These are phyloP conservation scores for Colletotrichum sp. DNA, from an alignment of 2,329 filamentous ascomycete genomes.

Conservation along the genomic window DNA sequence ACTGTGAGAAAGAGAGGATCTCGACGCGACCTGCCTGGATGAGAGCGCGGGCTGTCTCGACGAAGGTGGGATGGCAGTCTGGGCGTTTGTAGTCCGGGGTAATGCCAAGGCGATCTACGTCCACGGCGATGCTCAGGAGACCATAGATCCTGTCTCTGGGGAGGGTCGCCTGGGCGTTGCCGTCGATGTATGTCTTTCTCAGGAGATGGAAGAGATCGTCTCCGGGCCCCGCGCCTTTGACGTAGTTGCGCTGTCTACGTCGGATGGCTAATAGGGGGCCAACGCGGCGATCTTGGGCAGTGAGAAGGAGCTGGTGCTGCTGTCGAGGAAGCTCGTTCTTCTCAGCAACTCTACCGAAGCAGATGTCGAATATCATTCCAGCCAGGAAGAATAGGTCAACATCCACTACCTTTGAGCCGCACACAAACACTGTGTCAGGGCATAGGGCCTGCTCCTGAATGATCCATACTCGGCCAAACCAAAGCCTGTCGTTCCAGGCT, in stretches of 20 bases:
- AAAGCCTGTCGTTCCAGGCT: constrained; percentile 19
- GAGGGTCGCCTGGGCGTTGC: constrained; percentile 20
- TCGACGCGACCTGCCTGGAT: constrained; percentile 1
- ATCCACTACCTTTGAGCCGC: constrained; percentile 27
- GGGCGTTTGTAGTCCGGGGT: background rate
- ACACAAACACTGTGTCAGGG: constrained; percentile 26
- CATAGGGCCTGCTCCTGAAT: constrained; percentile 33
- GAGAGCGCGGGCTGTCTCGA: background rate
- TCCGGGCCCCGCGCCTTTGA: constrained; percentile 21
- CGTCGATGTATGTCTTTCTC: constrained; percentile 22
- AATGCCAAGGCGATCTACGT: background rate
- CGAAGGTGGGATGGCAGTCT: background rate
- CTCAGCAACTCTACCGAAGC: background rate
- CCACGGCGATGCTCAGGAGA: constrained; percentile 25
- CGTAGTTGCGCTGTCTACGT: background rate
- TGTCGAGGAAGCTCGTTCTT: background rate
- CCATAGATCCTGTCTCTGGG: constrained; percentile 27
- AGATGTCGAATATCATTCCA: constrained; percentile 20
- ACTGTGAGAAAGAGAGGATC: constrained; percentile 9
- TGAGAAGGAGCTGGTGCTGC: background rate
- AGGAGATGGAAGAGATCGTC: constrained; percentile 22
- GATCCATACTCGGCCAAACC: constrained; percentile 33
- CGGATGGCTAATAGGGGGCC: background rate
- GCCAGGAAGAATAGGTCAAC: constrained; percentile 29
- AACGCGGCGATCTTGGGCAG: background rate